These are phyloP conservation scores for Phyllosticta citriasiana DNA, from an alignment of 2,329 filamentous ascomycete species.

Conservation along the genomic window DNA sequence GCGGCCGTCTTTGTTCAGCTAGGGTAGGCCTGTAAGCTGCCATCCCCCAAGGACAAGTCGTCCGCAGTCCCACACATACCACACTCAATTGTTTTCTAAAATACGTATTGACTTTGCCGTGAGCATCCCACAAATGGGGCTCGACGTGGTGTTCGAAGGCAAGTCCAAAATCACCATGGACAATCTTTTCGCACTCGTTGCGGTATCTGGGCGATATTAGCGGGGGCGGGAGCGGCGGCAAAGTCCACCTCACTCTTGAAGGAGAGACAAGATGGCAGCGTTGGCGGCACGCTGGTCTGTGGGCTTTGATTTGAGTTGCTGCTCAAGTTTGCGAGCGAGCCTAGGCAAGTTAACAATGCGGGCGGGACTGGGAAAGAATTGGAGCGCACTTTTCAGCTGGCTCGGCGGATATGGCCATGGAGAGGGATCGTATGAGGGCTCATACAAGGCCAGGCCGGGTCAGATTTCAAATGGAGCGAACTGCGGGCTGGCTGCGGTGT, in stretches of 20 bases:
- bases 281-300: constrained; percentile 40
- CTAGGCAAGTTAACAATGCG: constrained; percentile 20
- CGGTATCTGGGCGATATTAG: constrained; percentile 48
- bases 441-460: constrained; percentile 42
- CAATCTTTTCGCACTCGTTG: constrained; percentile 57
- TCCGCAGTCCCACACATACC: constrained; percentile 25
- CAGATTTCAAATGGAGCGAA: constrained; percentile 45
- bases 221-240: not conserved
- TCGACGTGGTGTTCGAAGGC: constrained; percentile 57
- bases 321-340: constrained; percentile 38
- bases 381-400: constrained; percentile 43
- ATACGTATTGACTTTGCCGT: constrained; percentile 65
- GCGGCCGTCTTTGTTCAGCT: constrained; percentile 20
- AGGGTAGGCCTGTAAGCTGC: not conserved
- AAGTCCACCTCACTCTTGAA: constrained; percentile 23
- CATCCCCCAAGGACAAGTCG: not conserved
- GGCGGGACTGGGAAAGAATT: not conserved
- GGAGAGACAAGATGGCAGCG: constrained; percentile 38
- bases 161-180: constrained; percentile 62
- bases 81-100: constrained; percentile 62
- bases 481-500: constrained; percentile 36
- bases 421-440: constrained; percentile 16
- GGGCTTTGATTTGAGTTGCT: constrained; percentile 38
- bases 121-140: constrained; percentile 64
- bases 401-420: constrained; percentile 38